A percentile compares a stretch with the other conserved stretches of the same genome.
These are phyloP conservation scores for Ilex paraguariensis DNA, from an alignment of 305 asterid species.

Conservation along the genomic window DNA sequence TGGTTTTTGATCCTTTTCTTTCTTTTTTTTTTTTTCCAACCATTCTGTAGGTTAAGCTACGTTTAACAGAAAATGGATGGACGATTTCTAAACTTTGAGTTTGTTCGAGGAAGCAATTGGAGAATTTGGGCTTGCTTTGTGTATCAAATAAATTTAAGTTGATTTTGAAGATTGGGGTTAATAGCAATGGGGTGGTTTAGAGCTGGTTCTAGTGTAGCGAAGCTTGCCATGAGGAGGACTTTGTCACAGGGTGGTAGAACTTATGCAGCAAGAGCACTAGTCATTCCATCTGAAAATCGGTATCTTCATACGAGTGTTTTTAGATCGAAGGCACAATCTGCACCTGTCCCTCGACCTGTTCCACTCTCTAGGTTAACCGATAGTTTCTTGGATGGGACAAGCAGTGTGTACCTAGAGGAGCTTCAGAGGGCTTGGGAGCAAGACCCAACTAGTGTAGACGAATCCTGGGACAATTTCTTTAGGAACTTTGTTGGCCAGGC, in stretches of 20 bases:
- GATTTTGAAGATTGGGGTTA: too few relatives aligned
- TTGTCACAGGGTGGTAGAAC: neutral
- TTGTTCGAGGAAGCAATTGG: too few relatives aligned
- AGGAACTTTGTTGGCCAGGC: constrained; percentile 97
- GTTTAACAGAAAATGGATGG: too few relatives aligned
- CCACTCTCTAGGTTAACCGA: constrained; percentile 91
- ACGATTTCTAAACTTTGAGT: too few relatives aligned
- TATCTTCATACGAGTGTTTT: neutral
- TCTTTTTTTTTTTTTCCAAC: too few relatives aligned
- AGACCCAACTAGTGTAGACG: constrained; percentile 90
- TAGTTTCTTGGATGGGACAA: constrained; percentile 90
- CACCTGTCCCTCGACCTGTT: constrained; percentile 83
- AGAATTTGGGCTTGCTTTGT: too few relatives aligned
- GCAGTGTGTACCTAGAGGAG: constrained; percentile 98
- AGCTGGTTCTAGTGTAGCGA: constrained; percentile 3
- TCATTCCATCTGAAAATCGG: neutral
- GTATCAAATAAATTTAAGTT: too few relatives aligned
- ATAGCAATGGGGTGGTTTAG: constrained; percentile 1
- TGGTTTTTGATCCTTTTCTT: too few relatives aligned
- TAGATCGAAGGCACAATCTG: constrained; percentile 23
- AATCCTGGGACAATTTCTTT: constrained; percentile 96
- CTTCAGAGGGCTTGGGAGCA: constrained; percentile 98
- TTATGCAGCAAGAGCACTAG: neutral
- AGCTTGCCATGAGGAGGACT: constrained; percentile 3
- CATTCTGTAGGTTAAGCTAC: too few relatives aligned